Evolutionary conservation across 768 basidiomycete species (phyloP).

Genomic region (Cyclocybe cylindracea): DNA sequence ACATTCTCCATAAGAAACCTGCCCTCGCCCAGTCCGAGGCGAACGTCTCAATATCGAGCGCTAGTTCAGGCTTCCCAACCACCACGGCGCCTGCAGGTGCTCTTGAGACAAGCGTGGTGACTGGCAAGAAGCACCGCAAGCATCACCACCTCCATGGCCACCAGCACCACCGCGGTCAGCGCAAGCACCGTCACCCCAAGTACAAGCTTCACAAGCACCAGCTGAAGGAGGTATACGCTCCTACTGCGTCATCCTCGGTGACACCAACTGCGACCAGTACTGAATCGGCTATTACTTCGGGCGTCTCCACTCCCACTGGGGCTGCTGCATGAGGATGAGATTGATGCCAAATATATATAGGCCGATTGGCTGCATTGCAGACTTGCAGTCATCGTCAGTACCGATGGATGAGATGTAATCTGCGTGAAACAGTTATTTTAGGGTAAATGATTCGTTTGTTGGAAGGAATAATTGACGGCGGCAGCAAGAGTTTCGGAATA

Average conservation of each 20-base stretch:
- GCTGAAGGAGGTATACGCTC: neutral
- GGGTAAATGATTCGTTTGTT: no score
- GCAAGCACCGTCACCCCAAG: conserved; percentile 1
- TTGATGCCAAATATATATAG: neutral
- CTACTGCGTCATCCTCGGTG: no score
- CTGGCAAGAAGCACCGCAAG: conserved; percentile 5
- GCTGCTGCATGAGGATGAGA: neutral
- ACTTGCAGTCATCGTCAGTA: neutral
- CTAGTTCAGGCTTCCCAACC: neutral
- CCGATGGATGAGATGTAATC: no score
- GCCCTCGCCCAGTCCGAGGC: no score
- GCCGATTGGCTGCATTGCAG: no score
- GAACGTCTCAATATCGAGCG: neutral
- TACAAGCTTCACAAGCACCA: conserved; percentile 6
- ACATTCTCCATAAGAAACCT: neutral
- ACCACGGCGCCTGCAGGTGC: no score
- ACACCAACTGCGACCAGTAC: neutral
- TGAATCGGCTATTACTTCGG: neutral
- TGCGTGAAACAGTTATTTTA: no score
- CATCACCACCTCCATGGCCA: conserved; percentile 1
- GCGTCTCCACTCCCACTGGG: conserved; percentile 1
- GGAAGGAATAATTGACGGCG: no score
- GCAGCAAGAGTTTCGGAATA: no score
- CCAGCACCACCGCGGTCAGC: neutral
- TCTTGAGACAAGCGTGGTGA: no score